Evolutionary conservation across 148 eudicot genomes (phyloP), one percentile per base, ranked within the genome.

Genomic region (Diospyros kaki): DNA sequence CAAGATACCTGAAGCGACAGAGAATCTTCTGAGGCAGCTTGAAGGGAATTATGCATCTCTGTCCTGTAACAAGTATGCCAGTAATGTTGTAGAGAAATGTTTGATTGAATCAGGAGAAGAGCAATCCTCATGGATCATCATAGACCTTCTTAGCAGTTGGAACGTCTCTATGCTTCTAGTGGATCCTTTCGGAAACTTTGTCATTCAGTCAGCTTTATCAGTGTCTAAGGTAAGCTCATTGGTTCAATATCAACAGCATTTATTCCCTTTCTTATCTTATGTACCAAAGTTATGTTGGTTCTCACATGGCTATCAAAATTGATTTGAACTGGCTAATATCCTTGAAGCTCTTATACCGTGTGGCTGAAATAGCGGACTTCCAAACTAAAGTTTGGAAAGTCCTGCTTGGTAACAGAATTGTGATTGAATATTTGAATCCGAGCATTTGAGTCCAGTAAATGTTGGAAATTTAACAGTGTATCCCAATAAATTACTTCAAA

Each of bases 31-130:
- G 65, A 68, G 66, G 46, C 84, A 72, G 72, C 86, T 86, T n/a
- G 64, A 76, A 62, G 88, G 87, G 40, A 45, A 40, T 41, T 78
- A 72, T 63, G 81, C 68, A 5, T 18, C 77, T 46, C 82, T 89
- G 39, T 83, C 93, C 42, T 73, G 76, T 79, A 86, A 85, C 58
- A 89, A 87, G 58, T 87, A 79, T 58, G 93, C 81, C 0, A 89
- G 93, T 69, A 83, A 89, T 62, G 93, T 89, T n/a, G 84, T 89
- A 58, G 88, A 89, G 73, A 87, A 83, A 64, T 81, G 81, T 64
- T 60, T 89, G 77, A 10, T 10, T 28, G 80, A 79, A 13, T 73
- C 88, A 6, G 78, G 77, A 43, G 78, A 69, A 38, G 78, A 81
- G 46, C 63, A 79, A 9, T 69, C 84, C 12, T 54, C 73, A 5